Evolutionary conservation across 805 yeast genomes (phyloP), one percentile per base, ranked within the genome.

Genomic region (Schwanniomyces yamadae): DNA sequence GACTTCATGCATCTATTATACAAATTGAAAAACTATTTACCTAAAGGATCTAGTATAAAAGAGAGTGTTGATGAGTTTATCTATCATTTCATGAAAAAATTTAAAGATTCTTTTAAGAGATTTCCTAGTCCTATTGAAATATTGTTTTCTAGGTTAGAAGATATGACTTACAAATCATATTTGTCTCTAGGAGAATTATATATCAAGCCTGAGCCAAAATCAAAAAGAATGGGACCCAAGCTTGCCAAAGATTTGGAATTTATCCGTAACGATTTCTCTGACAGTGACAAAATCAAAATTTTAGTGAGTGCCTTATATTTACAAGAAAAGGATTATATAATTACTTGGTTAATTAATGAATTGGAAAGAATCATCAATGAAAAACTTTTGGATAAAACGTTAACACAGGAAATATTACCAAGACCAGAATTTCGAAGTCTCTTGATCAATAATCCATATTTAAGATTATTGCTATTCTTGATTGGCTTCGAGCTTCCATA

Each of bases 1-100:
- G 96, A 90, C 54, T 78, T 93, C 52, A 74, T 91, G 73, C 49
- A 73, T 18, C 62, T 84, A 48, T 60, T 84, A 5, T 63, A 78
- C 9, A 70, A 68, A 24, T 55, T 73, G 12, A 50, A 71, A 18
- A 63, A 64, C 21, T 78, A 81, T 5, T 58, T 80, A 12, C 71
- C 78, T 1, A 56, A 63, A 28, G 44, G 59, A 0, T 59, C 78
- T 0, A 53, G 60, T 11, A 65, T 79, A 4, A 66, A 87, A 39
- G 66, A 63, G 20, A 88, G 82, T 37, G 73, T 84, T 9, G 81
- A 78, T 23, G 75, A 79, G 30, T 80, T 91, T 46, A 62, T 84
- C 23, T 68, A 71, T 15, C 79, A 81, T 47, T 88, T 71, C 46
- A 77, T 87, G 77, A 71, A 75, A 36, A 75, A 75, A 44, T 67